Percentiles rank a stretch among this genome's conserved stretches.
These are phyloP conservation scores for Ochromonas danica DNA, from an alignment of 108 stramenopile genomes.

Conservation along the genomic window DNA sequence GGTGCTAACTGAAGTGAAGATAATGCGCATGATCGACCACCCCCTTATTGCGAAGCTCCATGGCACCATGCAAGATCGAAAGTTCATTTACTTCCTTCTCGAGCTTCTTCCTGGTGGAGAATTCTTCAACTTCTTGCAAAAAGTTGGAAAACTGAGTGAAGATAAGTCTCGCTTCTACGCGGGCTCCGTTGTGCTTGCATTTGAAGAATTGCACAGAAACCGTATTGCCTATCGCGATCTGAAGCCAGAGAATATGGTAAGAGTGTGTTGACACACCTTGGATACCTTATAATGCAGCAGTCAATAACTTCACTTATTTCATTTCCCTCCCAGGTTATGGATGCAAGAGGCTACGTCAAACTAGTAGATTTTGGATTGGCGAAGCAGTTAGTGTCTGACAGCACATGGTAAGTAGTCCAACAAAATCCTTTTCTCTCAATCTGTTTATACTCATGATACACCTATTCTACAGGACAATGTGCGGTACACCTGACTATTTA, in stretches of 20 bases:
- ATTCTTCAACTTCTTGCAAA: slow-evolving; percentile 31
- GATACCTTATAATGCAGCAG: neutral
- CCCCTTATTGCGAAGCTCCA: slow-evolving; percentile 2
- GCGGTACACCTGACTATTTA: slow-evolving; percentile 91
- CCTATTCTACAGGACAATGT: slow-evolving; percentile 61
- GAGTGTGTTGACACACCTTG: neutral
- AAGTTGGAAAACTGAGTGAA: slow-evolving; percentile 4
- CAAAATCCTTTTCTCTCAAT: slow-evolving; percentile 6
- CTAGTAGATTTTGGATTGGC: slow-evolving; percentile 84
- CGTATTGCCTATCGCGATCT: slow-evolving; percentile 70
- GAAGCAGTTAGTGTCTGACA: slow-evolving; percentile 62
- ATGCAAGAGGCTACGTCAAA: slow-evolving; percentile 72
- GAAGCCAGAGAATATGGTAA: slow-evolving; percentile 59
- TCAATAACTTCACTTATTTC: neutral
- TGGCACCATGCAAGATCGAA: neutral
- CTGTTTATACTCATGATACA: slow-evolving; percentile 39
- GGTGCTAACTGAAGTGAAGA: slow-evolving; percentile 18
- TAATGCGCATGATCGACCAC: slow-evolving; percentile 20
- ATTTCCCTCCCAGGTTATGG: slow-evolving; percentile 56
- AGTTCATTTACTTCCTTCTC: slow-evolving; percentile 30
- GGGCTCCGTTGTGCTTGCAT: slow-evolving; percentile 68
- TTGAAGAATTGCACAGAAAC: slow-evolving; percentile 67
- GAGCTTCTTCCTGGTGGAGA: slow-evolving; percentile 31
- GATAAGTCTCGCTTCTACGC: slow-evolving; percentile 63
- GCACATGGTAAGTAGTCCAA: slow-evolving; percentile 20